Percentiles rank a stretch among this genome's conserved stretches.
Conservation (phyloP, 257 asterid species). For the Solanum lignicaule region DNA sequence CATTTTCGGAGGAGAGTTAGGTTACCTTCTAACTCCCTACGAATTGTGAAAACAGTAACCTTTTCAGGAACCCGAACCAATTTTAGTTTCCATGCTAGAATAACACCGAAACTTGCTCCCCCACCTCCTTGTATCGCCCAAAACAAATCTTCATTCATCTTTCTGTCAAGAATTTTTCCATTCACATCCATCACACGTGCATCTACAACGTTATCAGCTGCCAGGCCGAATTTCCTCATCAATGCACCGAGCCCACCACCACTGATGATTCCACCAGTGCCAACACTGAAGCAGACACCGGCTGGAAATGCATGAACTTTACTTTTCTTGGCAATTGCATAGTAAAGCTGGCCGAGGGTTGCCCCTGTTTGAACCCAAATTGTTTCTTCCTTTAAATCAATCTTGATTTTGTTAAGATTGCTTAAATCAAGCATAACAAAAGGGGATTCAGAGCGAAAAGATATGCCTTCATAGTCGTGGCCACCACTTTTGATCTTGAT, state of each 20-base stretch:
- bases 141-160: not conserved
- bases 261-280: not conserved
- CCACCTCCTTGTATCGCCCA: not conserved
- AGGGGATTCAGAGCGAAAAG: not conserved
- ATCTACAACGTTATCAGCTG: not conserved
- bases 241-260: not conserved
- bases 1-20: not conserved
- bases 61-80: not conserved
- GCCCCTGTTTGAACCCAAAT: conserved; percentile 8
- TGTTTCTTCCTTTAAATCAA: not conserved
- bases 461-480: not conserved
- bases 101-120: not conserved
- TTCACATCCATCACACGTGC: not conserved
- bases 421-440: not conserved
- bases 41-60: not conserved
- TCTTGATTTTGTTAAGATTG: not conserved
- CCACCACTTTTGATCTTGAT: not conserved
- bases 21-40: not conserved
- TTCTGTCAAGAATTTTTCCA: not conserved
- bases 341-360: conserved; percentile 4
- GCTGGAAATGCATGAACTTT: not conserved
- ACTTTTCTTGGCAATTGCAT: not conserved
- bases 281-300: conserved; percentile 4
- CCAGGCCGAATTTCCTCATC: not conserved
- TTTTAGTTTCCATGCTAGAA: not conserved